Percentiles rank a stretch among this genome's conserved stretches.
Evolutionary conservation across 495 filamentous ascomycete species (phyloP).

Genomic region (Ascobolus immersus): DNA sequence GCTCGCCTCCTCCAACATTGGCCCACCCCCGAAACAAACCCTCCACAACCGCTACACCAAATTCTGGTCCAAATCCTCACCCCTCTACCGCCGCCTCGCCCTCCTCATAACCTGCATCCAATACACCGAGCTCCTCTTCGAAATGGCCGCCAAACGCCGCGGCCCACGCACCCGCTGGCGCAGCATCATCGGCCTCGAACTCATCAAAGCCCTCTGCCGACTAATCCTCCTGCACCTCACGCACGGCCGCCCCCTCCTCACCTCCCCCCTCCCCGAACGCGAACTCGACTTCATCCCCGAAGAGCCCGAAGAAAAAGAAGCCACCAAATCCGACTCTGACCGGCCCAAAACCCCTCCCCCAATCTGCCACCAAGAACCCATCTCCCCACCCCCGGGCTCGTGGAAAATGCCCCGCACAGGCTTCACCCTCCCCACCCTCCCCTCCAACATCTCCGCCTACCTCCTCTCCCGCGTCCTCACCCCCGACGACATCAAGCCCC

Average conservation of each 20-base stretch:
- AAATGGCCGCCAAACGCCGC: slow-evolving; percentile 56
- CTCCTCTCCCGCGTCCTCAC: slow-evolving; percentile 78
- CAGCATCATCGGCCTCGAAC: slow-evolving; percentile 64
- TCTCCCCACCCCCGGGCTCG: slow-evolving; percentile 12
- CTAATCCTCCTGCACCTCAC: slow-evolving; percentile 63
- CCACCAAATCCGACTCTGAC: slow-evolving; percentile 25
- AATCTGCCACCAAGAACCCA: too few relatives aligned
- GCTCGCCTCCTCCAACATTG: slow-evolving; percentile 19
- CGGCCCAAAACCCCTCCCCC: slow-evolving; percentile 7
- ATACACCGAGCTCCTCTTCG: slow-evolving; percentile 71
- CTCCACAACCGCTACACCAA: slow-evolving; percentile 75
- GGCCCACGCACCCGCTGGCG: slow-evolving; percentile 64
- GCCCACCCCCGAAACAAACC: slow-evolving; percentile 26
- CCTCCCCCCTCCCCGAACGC: slow-evolving; percentile 58
- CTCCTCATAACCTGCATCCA: slow-evolving; percentile 64
- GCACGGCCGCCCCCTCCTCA: slow-evolving; percentile 54
- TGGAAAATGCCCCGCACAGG: slow-evolving; percentile 96
- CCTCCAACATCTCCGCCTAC: slow-evolving; percentile 61
- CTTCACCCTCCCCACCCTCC: slow-evolving; percentile 53
- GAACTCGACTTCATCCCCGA: slow-evolving; percentile 44
- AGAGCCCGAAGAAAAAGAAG: too few relatives aligned
- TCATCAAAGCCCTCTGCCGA: slow-evolving; percentile 65
- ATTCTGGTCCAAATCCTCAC: slow-evolving; percentile 56
- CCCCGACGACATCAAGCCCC: slow-evolving; percentile 85
- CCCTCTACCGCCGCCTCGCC: slow-evolving; percentile 51